Percentiles rank a stretch among this genome's conserved stretches.
Evolutionary conservation across 306 rosid species (phyloP).

Genomic region (Lotus japonicus): DNA sequence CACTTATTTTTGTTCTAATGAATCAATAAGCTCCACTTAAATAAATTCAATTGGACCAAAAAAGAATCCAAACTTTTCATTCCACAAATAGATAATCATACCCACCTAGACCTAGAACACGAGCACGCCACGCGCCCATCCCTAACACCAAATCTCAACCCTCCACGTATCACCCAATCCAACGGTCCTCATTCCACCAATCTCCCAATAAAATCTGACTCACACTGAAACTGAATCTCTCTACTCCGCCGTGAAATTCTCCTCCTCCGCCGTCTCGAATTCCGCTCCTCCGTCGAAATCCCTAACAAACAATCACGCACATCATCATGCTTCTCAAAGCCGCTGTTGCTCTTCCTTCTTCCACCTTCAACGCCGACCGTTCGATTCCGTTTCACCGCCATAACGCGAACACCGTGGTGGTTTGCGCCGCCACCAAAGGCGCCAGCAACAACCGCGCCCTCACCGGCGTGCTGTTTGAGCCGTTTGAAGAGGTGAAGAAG

Average conservation of each 20-base stretch:
- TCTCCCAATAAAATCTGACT: background rate
- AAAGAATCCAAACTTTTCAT: conserved; percentile 26
- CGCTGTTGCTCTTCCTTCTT: conserved; percentile 12
- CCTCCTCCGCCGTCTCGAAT: background rate
- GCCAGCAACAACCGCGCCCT: conserved; percentile 36
- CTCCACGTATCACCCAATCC: conserved; percentile 36
- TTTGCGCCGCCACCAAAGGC: conserved; percentile 61
- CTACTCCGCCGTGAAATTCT: no score
- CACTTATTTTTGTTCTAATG: no score
- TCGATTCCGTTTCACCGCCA: conserved; percentile 21
- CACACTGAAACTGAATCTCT: no score
- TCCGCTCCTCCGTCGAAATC: background rate
- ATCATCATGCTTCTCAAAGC: conserved; percentile 52
- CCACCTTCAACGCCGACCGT: conserved; percentile 22
- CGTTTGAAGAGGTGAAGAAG: conserved; percentile 89
- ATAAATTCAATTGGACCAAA: background rate
- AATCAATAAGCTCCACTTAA: background rate
- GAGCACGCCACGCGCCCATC: conserved; percentile 66
- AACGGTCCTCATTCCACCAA: conserved; percentile 17
- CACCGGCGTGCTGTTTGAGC: conserved; percentile 84
- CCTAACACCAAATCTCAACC: conserved; percentile 13
- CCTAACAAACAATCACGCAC: background rate
- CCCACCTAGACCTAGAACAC: conserved; percentile 28
- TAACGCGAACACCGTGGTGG: conserved; percentile 3
- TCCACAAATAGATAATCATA: background rate